phyloP scores from a whole-genome alignment of 495 filamentous ascomycete species.

The Trichoderma parareesei region DNA sequence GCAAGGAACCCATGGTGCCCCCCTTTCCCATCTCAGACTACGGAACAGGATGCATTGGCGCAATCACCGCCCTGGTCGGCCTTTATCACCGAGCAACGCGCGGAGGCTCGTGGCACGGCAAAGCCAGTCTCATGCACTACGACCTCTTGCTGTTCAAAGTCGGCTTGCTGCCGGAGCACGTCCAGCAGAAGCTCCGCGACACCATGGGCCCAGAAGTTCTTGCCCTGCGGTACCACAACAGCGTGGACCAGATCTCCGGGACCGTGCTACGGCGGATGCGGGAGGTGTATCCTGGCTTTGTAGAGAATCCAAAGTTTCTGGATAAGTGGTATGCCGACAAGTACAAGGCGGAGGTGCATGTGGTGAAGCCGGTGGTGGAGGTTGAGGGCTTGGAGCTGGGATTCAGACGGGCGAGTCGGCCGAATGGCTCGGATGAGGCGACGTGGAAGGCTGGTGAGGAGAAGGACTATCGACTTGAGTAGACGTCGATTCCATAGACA shows the following conservation, averaged over 20 bases:
- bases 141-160: constrained; percentile 59
- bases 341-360: constrained; percentile 33
- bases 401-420: constrained; percentile 44
- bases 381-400: constrained; percentile 45
- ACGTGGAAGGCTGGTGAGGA: constrained; percentile 44
- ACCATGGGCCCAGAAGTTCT: constrained; percentile 54
- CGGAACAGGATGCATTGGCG: constrained; percentile 59
- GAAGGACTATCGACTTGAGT: constrained; percentile 20
- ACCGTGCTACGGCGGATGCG: constrained; percentile 57
- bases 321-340: constrained; percentile 9
- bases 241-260: constrained; percentile 63
- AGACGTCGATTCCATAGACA: neutral
- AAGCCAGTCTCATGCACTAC: constrained; percentile 51
- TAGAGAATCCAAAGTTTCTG: constrained; percentile 11
- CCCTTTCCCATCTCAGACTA: constrained; percentile 80
- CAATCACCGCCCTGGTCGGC: constrained; percentile 54
- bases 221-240: constrained; percentile 57
- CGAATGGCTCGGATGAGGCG: constrained; percentile 49
- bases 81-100: constrained; percentile 52
- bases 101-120: constrained; percentile 59
- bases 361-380: constrained; percentile 44
- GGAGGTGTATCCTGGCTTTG: constrained; percentile 38
- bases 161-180: constrained; percentile 48
- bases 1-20: constrained; percentile 61
- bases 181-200: constrained; percentile 48